phyloP scores from a whole-genome alignment of 1,284 basidiomycete species.

The Naganishia albida region DNA sequence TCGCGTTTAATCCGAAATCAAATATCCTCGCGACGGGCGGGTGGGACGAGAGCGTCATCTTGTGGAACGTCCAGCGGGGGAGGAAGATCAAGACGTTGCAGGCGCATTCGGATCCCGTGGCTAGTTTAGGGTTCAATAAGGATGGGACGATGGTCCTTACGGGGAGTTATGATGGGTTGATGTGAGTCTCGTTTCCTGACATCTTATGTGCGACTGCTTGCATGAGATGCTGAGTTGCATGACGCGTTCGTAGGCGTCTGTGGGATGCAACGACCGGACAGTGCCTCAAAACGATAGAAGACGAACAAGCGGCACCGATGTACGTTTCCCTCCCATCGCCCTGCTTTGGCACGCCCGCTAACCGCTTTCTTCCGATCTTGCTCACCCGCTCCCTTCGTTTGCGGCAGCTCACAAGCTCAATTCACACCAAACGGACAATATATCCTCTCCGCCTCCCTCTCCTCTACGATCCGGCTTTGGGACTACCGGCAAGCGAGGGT shows the following conservation, averaged over 20 bases:
- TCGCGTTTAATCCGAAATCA: constrained; percentile 84
- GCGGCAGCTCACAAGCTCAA: constrained; percentile 6
- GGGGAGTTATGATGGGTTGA: constrained; percentile 91
- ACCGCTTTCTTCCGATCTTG: neutral
- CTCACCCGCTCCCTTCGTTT: neutral
- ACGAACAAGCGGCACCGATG: constrained; percentile 93
- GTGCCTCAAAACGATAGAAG: constrained; percentile 93
- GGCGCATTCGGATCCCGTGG: constrained; percentile 96
- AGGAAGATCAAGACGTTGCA: constrained; percentile 77
- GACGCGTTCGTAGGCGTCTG: constrained; percentile 70
- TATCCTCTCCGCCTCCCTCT: constrained; percentile 69
- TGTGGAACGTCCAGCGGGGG: constrained; percentile 93
- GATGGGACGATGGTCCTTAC: constrained; percentile 94
- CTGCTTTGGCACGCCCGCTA: neutral
- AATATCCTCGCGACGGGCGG: constrained; percentile 89
- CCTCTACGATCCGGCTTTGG: constrained; percentile 91
- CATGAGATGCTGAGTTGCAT: constrained; percentile 25
- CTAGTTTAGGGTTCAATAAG: constrained; percentile 85
- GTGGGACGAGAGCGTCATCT: constrained; percentile 89
- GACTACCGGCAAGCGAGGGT: constrained; percentile 69
- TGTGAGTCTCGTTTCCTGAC: constrained; percentile 61
- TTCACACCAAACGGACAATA: constrained; percentile 8
- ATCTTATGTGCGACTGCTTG: constrained; percentile 10
- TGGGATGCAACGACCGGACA: constrained; percentile 97
- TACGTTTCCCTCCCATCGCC: constrained; percentile 50